Evolutionary conservation across 2,329 filamentous ascomycete species (phyloP), one percentile per base, ranked within the genome.

Genomic region (Penicillium sp.): DNA sequence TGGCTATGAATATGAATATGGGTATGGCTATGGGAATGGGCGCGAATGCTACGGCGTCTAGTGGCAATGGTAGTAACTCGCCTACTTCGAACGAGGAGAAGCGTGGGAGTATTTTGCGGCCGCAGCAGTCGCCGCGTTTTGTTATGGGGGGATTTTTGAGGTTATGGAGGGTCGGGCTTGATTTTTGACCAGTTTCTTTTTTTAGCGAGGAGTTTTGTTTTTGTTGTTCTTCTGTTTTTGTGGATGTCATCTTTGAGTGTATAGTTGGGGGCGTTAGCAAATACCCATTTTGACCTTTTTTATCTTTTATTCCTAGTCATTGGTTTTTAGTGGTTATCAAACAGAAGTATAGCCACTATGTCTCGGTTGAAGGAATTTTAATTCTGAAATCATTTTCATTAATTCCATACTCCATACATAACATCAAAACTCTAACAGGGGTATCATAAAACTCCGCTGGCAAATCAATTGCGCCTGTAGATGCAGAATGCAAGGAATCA

Each of bases 111-210:
- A 46, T 52, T 48, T 58, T 51, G 47, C 55, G 31, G 26, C 52
- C 51, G 13, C 58, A 58, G 14, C 54, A 58, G 37, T 69, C 69
- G 60, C 75, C 75, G 19, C 65, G 70, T 19, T 77, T 75, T 60
- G 77, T 80, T 25, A 75, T 80, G 72, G 77, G 77, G 78, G 78
- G 9, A 80, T 80, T 33, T 76, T 78, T 55, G 78, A 80, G 65
- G 76, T 80, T 31, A 75, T 80, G 76, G 78, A 79, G 58, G 76
- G 74, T 13, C 61, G 63, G 23, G 71, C 69, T 48, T 78, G 62
- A 11, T 39, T 51, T 48, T 47, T 37, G 13, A 10, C 14, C 23
- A 35, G 3, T 13, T 47, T 21, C 7, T 19, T 45, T 26, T 1
- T 45, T 31, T 13, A 14, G 31, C 11, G 27, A 29, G 27, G 27